Base-by-base conservation (phyloP, 345 rosid species). In the Bretschneidera sinensis region DNA sequence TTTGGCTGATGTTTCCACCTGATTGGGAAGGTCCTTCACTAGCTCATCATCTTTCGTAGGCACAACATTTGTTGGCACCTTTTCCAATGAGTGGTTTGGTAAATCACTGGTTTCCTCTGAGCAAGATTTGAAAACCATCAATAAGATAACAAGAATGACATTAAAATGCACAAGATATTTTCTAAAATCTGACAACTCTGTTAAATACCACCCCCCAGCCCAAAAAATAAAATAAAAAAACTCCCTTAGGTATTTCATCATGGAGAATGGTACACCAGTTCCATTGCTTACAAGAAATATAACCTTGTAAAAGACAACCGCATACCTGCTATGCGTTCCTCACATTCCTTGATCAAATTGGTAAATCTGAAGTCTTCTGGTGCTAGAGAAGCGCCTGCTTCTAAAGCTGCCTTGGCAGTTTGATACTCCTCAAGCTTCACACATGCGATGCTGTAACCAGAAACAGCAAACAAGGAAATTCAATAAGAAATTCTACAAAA, bases 401-500 rank as follows among this genome's bases (percentile, higher is more conserved):
- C 91, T 52, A 86, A 68, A 8, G 96, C 94, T 45, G 77, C 84
- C 82, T 91, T 88, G 7, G 99, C 96, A 16, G 91, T 86, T 24
- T 76, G 57, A 81, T 82, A 91, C 51, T 95, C 97, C 72, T 88
- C 96, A 62, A 95, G 96, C 76, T 85, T 87, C 76, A 88, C 74
- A 72, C 95, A 95, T 0, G 97, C 96, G 71, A 65, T 76, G 58
- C 99, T 95, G 74, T 55, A 74, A 11, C 51, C 17, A 58, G 49
- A 62, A 28, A 28, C 39, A 58, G 20, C n/a, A 25, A 57, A 28
- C n/a, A 57, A 57, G 16, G 53, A 49, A 60, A 62, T 50, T 28
- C 4, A 7, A 14, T 14, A 4, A 28, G 33, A 8, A 28, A 28
- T 13, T 1, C 16, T 39, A 7, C 45, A 7, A 39, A 14, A 9